phyloP scores from a whole-genome alignment of 345 rosid genomes.

The Citrus trifoliata region DNA sequence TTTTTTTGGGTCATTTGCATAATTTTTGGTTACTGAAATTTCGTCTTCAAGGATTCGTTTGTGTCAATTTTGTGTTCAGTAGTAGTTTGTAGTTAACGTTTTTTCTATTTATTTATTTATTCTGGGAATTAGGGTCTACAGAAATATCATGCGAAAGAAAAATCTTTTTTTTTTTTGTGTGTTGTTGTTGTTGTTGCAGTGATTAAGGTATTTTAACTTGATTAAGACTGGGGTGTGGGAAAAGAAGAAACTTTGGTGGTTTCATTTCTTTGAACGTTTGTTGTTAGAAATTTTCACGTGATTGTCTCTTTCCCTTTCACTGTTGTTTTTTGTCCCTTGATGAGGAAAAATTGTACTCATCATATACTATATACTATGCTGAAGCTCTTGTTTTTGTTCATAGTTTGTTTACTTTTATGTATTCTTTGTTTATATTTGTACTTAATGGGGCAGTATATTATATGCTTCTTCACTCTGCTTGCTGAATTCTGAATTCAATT shows the following conservation, averaged over 20 bases:
- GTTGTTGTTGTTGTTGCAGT: too few species aligned
- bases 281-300: background rate
- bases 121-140: background rate
- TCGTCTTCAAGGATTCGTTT: background rate
- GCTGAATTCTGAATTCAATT: too few species aligned
- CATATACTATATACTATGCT: background rate
- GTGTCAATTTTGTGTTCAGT: slow-evolving; percentile 7
- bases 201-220: background rate
- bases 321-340: background rate
- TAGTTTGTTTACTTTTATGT: background rate
- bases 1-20: background rate
- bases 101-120: background rate
- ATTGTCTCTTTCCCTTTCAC: background rate
- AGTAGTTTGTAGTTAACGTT: background rate
- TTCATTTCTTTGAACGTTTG: background rate
- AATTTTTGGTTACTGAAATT: background rate
- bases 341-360: background rate
- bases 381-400: background rate
- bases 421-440: too few species aligned
- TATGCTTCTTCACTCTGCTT: too few species aligned
- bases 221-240: background rate
- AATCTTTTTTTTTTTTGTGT: too few species aligned
- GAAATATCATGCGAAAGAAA: background rate
- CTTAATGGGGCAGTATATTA: too few species aligned
- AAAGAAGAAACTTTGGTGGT: background rate